Base-by-base conservation (phyloP, 1,284 basidiomycete species). In the Hemileia vastatrix region DNA sequence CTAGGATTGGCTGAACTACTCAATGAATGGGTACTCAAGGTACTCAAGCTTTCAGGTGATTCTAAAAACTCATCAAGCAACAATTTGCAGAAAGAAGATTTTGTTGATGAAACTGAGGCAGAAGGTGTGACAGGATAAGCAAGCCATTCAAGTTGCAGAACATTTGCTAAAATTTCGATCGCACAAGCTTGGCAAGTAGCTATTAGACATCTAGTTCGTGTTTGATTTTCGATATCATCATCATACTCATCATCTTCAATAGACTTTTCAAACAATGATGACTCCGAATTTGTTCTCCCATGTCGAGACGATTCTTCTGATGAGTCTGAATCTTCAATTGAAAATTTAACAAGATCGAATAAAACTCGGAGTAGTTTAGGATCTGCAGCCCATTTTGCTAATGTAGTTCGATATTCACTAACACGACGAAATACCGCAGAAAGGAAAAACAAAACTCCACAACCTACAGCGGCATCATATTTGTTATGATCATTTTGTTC, bases 111-210 rank as follows among this genome's bases (percentile, higher is more conserved):
- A 19, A 11, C 59, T 54, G 40, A 55, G 24, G n/a, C 15, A 9
- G 59, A 31, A 13, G 36, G 40, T 50, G 45, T 27, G 59, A 54
- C n/a, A n/a, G n/a, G n/a, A n/a, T n/a, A n/a, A n/a, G n/a, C n/a
- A n/a, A n/a, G n/a, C n/a, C n/a, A n/a, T 55, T 62, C 59, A 21
- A 62, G 43, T 54, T 62, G 59, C 15, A 62, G 52, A 18, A 62
- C 24, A 24, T 54, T 45, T 31, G 59, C 54, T 23, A 62, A 47
- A 19, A 52, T 62, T 15, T 52, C 33, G 32, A 45, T 49, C 6
- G 59, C 32, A 31, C 54, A 62, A 47, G 59, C 59, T 33, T 54
- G 51, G 23, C 59, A 62, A 31, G 54, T 62, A n/a, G n/a, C n/a
- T n/a, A n/a, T n/a, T n/a, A n/a, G n/a, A n/a, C n/a, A n/a, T n/a